Percentiles rank a stretch among this genome's conserved stretches.
Evolutionary conservation across 2,329 filamentous ascomycete genomes (phyloP).

Genomic region (Paracorniculantispora psalliotae): DNA sequence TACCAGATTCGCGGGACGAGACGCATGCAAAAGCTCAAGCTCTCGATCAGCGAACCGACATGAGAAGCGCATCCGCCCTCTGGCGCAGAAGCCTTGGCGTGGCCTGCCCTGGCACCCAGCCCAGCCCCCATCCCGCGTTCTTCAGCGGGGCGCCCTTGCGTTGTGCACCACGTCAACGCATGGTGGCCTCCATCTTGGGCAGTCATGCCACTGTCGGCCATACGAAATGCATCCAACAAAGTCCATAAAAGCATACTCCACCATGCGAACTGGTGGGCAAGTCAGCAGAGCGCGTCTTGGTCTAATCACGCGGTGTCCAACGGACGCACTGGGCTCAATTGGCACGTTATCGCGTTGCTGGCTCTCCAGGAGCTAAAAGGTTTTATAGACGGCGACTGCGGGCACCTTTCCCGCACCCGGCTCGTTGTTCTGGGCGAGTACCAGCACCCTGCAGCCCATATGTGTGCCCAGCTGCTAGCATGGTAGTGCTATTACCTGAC

Average conservation of each 20-base stretch:
- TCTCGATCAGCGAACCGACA: constrained; percentile 6
- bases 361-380: not conserved
- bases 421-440: not conserved
- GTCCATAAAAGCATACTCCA: not conserved
- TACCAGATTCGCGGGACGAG: constrained; percentile 8
- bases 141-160: constrained; percentile 9
- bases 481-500: not conserved
- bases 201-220: constrained; percentile 4
- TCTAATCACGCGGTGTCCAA: not conserved
- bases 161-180: constrained; percentile 9
- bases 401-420: not conserved
- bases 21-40: not conserved
- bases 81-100: not conserved
- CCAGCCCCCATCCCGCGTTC: not conserved
- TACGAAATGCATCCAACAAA: not conserved
- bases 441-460: not conserved
- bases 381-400: not conserved
- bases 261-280: constrained; percentile 1
- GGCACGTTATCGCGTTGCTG: not conserved
- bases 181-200: constrained; percentile 11
- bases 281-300: constrained; percentile 2
- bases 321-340: constrained; percentile 6
- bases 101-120: not conserved
- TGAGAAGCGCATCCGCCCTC: constrained; percentile 8
- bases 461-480: constrained; percentile 4